phyloP scores from a whole-genome alignment of 1,139 yeast genomes.

The Pichia sp. region DNA sequence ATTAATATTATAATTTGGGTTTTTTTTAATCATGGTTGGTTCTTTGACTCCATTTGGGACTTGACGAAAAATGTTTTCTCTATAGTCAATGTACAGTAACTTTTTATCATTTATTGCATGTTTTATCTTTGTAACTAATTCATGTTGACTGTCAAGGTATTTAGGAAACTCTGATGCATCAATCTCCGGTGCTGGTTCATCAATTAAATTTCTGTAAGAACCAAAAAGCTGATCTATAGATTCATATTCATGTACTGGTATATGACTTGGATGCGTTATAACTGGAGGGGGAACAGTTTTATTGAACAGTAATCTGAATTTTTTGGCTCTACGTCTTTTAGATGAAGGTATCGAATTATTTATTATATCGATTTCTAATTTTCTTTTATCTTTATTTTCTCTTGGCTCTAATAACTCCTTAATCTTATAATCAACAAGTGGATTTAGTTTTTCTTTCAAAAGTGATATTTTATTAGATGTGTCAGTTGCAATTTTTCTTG shows the following conservation, averaged over 20 bases:
- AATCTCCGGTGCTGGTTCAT: constrained; percentile 40
- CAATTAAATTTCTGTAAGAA: constrained; percentile 46
- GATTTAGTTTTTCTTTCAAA: constrained; percentile 5
- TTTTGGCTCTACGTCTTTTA: constrained; percentile 1
- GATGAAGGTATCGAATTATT: constrained; percentile 3
- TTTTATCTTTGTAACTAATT: constrained; percentile 39
- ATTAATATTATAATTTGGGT: constrained; percentile 23
- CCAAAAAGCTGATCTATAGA: constrained; percentile 38
- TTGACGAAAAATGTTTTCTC: constrained; percentile 28
- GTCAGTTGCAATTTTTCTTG: constrained; percentile 15
- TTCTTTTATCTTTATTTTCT: neutral
- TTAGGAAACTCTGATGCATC: constrained; percentile 38
- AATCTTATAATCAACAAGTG: constrained; percentile 3
- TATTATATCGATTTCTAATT: constrained; percentile 7
- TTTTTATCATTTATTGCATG: constrained; percentile 47
- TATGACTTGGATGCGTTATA: constrained; percentile 74
- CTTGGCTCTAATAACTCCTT: constrained; percentile 1
- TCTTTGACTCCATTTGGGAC: constrained; percentile 29
- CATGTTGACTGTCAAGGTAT: constrained; percentile 41
- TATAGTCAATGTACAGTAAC: constrained; percentile 37
- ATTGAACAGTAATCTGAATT: constrained; percentile 35
- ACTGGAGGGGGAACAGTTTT: constrained; percentile 50
- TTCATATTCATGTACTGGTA: constrained; percentile 35
- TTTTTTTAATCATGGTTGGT: constrained; percentile 31
- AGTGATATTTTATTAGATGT: neutral